Evolutionary conservation across 495 filamentous ascomycete genomes (phyloP), one percentile per base, ranked within the genome.

Genomic region (Trichoderma erinaceum): DNA sequence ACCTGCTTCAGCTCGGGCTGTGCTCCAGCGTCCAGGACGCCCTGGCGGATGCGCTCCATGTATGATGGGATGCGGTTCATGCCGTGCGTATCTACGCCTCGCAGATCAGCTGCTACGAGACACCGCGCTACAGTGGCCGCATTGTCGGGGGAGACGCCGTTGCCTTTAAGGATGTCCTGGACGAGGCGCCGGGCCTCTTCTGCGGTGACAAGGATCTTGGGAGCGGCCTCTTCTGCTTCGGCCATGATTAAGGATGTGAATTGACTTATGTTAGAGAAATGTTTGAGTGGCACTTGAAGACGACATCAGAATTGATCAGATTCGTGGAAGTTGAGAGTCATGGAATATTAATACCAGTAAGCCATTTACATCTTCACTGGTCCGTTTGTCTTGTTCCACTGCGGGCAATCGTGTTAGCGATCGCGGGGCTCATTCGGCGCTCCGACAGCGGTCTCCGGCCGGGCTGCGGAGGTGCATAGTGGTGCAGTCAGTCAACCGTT

Each of bases 11-110:
- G 69, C 0, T 75, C 82, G 0, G 90, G 89, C 10, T 77, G 72
- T 11, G 87, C 87, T 3, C 69, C 72, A 18, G 88, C 77, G 71
- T 89, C 78, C 5, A 93, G 80, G 4, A 89, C 85, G 13, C 86
- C 85, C 68, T 85, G 80, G 0, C 89, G 86, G 64, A 92, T 82
- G 6, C 90, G 88, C 27, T 71, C 80, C 77, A 92, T 85, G 78
- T 93, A 93, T 2, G 87, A 89, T 0, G 89, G 89, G 63, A 93
- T 83, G 7, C 90, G 88, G 74, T 90, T 91, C 70, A 86, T 85
- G 73, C 90, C 90, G 73, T 93, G 90, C 4, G 87, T 90, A 71
- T 93, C 90, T 32, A 91, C 87, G 68, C 90, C 90, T 29, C 89
- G 88, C 0, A 92, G 85, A 71, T 93, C 90, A 35, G 90, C 90